Evolutionary conservation across 805 yeast genomes (phyloP).

Genomic region (Candida fluviatilis): DNA sequence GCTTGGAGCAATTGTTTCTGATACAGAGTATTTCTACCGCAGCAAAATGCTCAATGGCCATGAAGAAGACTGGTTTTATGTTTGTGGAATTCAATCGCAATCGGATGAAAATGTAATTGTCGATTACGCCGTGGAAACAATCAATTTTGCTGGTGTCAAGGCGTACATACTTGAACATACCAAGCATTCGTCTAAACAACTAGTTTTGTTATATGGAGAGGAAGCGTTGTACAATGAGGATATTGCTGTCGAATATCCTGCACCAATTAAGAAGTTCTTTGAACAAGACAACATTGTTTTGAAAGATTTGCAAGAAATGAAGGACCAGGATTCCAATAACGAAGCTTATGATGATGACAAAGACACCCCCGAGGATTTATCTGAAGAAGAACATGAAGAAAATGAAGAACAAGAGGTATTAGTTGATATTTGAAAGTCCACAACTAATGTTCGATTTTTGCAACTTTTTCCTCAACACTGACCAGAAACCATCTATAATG

Average conservation of each 20-base stretch:
- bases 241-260: slow-evolving; percentile 5
- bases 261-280: slow-evolving; percentile 13
- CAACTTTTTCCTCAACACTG: no score
- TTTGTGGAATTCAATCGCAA: slow-evolving; percentile 8
- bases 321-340: neutral
- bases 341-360: slow-evolving; percentile 1
- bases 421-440: neutral
- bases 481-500: no score
- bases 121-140: slow-evolving; percentile 16
- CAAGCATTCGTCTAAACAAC: slow-evolving; percentile 8
- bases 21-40: slow-evolving; percentile 24
- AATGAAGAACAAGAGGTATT: neutral
- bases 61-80: slow-evolving; percentile 20
- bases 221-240: slow-evolving; percentile 8
- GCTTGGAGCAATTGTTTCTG: slow-evolving; percentile 29
- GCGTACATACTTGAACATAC: slow-evolving; percentile 13
- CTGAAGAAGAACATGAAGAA: neutral
- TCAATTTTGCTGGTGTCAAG: slow-evolving; percentile 17
- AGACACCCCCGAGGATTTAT: neutral
- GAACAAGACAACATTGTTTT: slow-evolving; percentile 14
- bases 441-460: neutral
- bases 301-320: neutral
- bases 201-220: slow-evolving; percentile 17
- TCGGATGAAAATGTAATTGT: slow-evolving; percentile 8
- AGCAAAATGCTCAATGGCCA: slow-evolving; percentile 8